Base-by-base conservation (phyloP, 345 rosid species). In the Hevea brasiliensis region DNA sequence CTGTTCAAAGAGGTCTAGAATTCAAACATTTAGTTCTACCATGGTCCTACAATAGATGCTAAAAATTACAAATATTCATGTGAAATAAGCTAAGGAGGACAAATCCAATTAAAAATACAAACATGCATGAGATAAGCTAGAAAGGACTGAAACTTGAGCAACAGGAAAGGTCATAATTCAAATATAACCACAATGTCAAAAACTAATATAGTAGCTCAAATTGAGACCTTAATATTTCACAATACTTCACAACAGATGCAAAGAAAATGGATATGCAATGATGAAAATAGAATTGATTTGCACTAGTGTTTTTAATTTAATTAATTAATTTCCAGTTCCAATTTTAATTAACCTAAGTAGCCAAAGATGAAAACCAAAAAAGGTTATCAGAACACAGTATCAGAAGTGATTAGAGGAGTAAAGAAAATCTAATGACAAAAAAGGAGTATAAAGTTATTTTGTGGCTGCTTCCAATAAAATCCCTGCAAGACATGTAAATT, bases 401-500 rank as follows among this genome's bases (percentile, higher is more conserved):
- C 7, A 29, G 5, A 29, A 32, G 50, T 13, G n/a, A 32, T 23
- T 17, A 56, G 47, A 13, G 60, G 23, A 44, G 41, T 21, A 48
- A 23, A 55, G 21, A 24, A 45, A 20, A 24, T 45, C 12, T 56
- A 7, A 26, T 1, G 24, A 7, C 27, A 9, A 26, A 44, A 17
- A 53, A 6, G 20, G 32, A 42, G 64, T 84, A 91, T 97, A 62
- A 91, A 72, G 84, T 93, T 91, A 73, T 93, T 93, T 63, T 71
- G 60, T 6, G 97, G 90, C 58, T 70, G 75, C 80, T 71, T 83
- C 98, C 92, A 91, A 66, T 91, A 93, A 80, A 93, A 91, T 27
- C 98, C 98, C 61, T 84, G 90, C 57, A 93, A 69, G 74, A 91
- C 40, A 54, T 60, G 27, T 47, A 4, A 61, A 45, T 10, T 44